Conservation (phyloP, 73 alveolate genomes). For the Vitrella brassicaformis region DNA sequence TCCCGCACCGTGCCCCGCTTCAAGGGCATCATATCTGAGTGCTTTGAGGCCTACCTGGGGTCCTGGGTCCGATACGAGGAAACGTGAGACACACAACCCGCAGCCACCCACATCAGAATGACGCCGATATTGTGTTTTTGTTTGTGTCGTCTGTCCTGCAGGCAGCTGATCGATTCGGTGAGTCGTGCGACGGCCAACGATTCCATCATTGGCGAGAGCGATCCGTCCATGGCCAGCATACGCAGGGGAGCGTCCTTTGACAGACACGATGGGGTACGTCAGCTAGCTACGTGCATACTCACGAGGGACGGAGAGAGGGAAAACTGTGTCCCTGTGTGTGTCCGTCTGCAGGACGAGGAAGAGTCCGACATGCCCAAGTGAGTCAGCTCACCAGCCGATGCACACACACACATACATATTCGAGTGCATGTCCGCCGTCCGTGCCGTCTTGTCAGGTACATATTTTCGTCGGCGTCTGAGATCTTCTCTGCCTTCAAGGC, state of each 20-base stretch:
- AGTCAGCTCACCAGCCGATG: not conserved
- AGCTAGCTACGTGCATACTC: not conserved
- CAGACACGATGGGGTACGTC: not conserved
- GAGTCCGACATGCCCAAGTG: slow-evolving; percentile 1
- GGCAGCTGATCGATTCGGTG: not conserved
- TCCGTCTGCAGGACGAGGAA: slow-evolving; percentile 1
- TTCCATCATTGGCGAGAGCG: not conserved
- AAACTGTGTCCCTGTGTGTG: not conserved
- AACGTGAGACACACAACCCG: not conserved
- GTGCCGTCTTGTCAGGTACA: slow-evolving; percentile 2
- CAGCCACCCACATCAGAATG: not conserved
- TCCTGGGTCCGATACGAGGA: slow-evolving; percentile 80
- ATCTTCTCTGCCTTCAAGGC: slow-evolving; percentile 19
- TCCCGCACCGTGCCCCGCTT: slow-evolving; percentile 58
- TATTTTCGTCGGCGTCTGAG: slow-evolving; percentile 21
- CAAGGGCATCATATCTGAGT: slow-evolving; percentile 77
- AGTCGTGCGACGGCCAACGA: not conserved
- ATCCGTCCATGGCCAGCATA: not conserved
- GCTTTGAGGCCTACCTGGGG: slow-evolving; percentile 84
- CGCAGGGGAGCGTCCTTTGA: not conserved
- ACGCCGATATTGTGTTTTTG: not conserved
- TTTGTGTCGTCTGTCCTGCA: not conserved
- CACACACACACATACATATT: not conserved
- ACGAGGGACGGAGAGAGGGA: not conserved
- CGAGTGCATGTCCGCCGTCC: not conserved